Evolutionary conservation across 108 stramenopile species (phyloP), one percentile per base, ranked within the genome.

Genomic region (Cyclotella kingstonii): DNA sequence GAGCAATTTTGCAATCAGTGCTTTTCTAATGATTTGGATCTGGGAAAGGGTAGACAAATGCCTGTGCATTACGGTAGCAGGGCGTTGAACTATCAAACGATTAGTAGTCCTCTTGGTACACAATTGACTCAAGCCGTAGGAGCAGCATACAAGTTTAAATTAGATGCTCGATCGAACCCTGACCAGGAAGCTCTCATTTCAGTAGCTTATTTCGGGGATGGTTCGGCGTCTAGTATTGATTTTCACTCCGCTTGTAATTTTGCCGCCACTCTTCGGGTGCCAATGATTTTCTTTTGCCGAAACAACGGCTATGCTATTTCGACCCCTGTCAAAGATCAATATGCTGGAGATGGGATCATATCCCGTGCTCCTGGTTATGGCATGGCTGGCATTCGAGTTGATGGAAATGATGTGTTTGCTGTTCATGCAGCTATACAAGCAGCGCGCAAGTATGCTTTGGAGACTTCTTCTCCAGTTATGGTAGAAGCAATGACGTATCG

Each of bases 271-370:
- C 78, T 97, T 18, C 77, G 81, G 9, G 70, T 77, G 5, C 98
- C 98, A 18, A 87, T 95, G 52, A 76, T 99, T 5, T 99, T 99
- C 86, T 81, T 98, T 55, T 96, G 96, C 61, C 76, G 98, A 17
- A 99, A 99, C 74, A 99, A 99, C 68, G 97, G 97, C 6, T 99
- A 94, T 52, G 98, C 98, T 33, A 99, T 99, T 66, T 90, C 94
- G 11, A 99, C 98, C 4, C 86, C 96, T 2, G 84, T 86, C 25
- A 56, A 68, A 41, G 98, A 99, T 47, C 98, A 99, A 74, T 99
- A 89, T 81, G 79, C 85, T 12, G 96, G 98, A 21, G 98, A 99
- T 66, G 98, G 98, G 4, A 89, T 99, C n/a, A 81, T 94, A 11
- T 77, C 85, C 23, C 72, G 96, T 23, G 97, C 93, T 55, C 81